Percentiles rank a stretch among this genome's conserved stretches.
Evolutionary conservation across 441 rosid genomes (phyloP).

Genomic region (Adansonia grandidieri): DNA sequence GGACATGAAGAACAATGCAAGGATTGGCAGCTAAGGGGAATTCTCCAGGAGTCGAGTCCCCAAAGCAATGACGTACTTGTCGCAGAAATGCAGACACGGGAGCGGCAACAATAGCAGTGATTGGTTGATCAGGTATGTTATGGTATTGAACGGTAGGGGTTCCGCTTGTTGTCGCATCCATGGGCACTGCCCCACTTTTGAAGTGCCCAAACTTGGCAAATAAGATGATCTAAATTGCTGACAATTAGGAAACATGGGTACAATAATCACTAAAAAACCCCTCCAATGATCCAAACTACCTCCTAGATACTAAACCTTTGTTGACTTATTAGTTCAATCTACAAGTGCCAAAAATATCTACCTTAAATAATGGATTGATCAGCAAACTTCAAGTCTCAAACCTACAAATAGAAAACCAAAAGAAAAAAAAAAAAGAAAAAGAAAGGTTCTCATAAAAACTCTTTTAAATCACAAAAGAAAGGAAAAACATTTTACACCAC

Average conservation of each 20-base stretch:
- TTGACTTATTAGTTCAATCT: constrained; percentile 6
- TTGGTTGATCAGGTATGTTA: constrained; percentile 77
- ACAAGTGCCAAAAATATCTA: constrained; percentile 31
- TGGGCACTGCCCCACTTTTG: constrained; percentile 67
- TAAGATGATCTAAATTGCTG: constrained; percentile 44
- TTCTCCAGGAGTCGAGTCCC: constrained; percentile 87
- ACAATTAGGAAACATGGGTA: constrained; percentile 17
- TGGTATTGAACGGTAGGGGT: constrained; percentile 66
- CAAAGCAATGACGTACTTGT: constrained; percentile 78
- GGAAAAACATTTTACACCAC: constrained; percentile 11
- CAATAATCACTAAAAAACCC: constrained; percentile 29
- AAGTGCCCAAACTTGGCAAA: constrained; percentile 62
- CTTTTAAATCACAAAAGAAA: constrained; percentile 19
- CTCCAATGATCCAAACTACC: constrained; percentile 28
- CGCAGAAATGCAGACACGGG: constrained; percentile 62
- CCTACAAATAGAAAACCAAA: constrained; percentile 53
- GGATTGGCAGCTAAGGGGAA: constrained; percentile 95
- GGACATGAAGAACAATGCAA: constrained; percentile 91
- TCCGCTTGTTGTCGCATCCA: constrained; percentile 90
- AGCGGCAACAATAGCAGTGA: constrained; percentile 58
- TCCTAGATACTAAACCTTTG: constrained; percentile 1
- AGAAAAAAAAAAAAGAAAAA: neutral
- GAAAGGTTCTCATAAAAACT: constrained; percentile 30
- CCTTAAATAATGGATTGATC: constrained; percentile 42
- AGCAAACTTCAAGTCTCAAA: constrained; percentile 55